Base-by-base conservation (phyloP, 2,329 filamentous ascomycete species). In the Venturia aucupariae region DNA sequence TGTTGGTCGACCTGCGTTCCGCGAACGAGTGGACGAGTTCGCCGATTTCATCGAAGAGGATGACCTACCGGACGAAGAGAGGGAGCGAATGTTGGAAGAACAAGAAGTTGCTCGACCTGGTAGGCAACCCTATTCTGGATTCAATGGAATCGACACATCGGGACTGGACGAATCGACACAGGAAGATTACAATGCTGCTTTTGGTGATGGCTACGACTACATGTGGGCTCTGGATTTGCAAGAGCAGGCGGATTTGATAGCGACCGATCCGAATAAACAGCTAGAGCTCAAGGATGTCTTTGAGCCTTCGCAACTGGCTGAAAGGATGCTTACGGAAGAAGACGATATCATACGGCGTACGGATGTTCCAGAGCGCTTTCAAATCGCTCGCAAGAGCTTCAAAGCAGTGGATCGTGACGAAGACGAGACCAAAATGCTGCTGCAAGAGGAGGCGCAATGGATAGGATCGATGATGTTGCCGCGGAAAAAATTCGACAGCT, bases 241-340 rank as follows among this genome's bases (percentile, higher is more conserved):
- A 75, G 90, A 94, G 57, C 88, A 92, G 61, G 89, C 92, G 68
- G 83, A 86, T 65, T 90, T 95, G 68, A 87, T 90, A 60, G 86
- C 89, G 65, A 82, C 89, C 68, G 84, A 87, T 66, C 89, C 90
- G 67, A 90, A 95, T 68, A 90, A 92, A 71, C 87, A 88, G 55
- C 85, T 97, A 51, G 91, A 97, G 75, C 84, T 99, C 67, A 97
- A 97, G 78, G 93, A 99, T 73, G 93, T 99, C 61, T 99, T 99
- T 71, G 94, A 99, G 76, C 94, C 94, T 0, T 96, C 92, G 2
- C 92, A 99, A 74, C 84, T 99, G 46, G 87, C 89, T 65, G 94
- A 99, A 77, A 93, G 91, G 77, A 89, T 97, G 75, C 84, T 99
- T 70, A 99, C 94, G 10, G 94, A 97, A 65, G 92, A 92, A 68